phyloP scores from a whole-genome alignment of 2,329 filamentous ascomycete species.

The Arthrinium puccinioides region DNA sequence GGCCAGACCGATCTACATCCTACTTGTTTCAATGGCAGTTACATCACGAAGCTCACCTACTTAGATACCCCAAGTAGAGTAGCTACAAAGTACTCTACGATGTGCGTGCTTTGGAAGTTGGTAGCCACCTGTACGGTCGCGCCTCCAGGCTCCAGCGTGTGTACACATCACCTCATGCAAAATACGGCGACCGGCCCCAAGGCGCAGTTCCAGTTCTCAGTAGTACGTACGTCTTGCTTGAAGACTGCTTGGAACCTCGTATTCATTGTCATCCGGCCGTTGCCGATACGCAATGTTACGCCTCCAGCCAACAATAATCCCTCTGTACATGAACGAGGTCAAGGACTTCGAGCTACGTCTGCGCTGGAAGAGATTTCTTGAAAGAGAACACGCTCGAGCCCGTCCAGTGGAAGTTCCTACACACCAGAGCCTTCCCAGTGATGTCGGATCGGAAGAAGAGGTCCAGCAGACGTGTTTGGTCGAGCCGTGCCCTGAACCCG shows the following conservation, averaged over 20 bases:
- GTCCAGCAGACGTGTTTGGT: neutral
- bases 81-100: no score
- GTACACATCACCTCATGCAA: neutral
- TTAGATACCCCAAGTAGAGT: no score
- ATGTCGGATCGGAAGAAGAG: neutral
- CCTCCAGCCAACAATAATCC: slow-evolving; percentile 29
- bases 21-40: no score
- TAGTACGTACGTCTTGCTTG: no score
- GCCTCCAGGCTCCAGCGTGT: neutral
- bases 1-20: no score
- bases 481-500: neutral
- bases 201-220: no score
- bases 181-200: no score
- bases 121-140: neutral
- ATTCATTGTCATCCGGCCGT: neutral
- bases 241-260: neutral
- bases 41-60: no score
- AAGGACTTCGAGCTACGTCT: slow-evolving; percentile 28
- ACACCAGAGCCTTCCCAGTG: slow-evolving; percentile 10
- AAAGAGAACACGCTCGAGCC: slow-evolving; percentile 15
- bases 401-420: neutral
- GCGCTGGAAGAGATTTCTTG: slow-evolving; percentile 24
- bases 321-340: slow-evolving; percentile 32
- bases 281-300: slow-evolving; percentile 29
- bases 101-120: no score